Evolutionary conservation across 2,329 filamentous ascomycete genomes (phyloP), one percentile per base, ranked within the genome.

Genomic region (Capronia epimyces): DNA sequence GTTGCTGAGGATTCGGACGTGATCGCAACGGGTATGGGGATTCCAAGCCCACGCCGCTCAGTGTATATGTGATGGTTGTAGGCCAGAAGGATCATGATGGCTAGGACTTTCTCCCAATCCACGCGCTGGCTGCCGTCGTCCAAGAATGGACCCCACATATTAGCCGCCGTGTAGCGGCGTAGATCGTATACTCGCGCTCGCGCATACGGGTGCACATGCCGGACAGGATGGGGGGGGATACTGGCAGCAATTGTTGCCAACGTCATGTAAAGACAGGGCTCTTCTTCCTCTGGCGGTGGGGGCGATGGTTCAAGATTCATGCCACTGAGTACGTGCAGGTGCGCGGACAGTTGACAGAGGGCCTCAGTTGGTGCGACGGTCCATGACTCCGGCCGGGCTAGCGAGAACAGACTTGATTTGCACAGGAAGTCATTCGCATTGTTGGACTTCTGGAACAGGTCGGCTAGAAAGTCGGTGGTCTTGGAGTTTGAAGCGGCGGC

Each of bases 21-120:
- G 6, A 41, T 13, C 43, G 12, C 45, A 44, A 7, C 58, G 52
- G 39, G n/a, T 4, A 42, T 4, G 9, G 20, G 20, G 3, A 22
- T 15, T n/a, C 20, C 39, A 7, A 39, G 41, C 2, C 44, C 43
- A 4, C 51, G 50, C 12, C 58, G 56, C 29, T 60, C 53, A 1
- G 41, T 55, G 57, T 79, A 77, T 8, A 67, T 63, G 32, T 70
- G 66, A 45, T 86, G 72, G 63, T 88, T 89, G 62, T 78, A 75
- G 2, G 77, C 78, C 2, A 90, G 66, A 1, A 84, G 80, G 2
- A 89, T 71, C 74, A 89, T 79, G 47, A 89, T 78, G 7, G 84
- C 82, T 66, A 90, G 86, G 9, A 89, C 69, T 69, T 86, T 87
- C 66, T 90, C 85, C 87, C 87, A 91, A 66, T 91, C 86, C 0